Base-by-base conservation (phyloP, 805 yeast genomes). In the Kuraishia molischiana region DNA sequence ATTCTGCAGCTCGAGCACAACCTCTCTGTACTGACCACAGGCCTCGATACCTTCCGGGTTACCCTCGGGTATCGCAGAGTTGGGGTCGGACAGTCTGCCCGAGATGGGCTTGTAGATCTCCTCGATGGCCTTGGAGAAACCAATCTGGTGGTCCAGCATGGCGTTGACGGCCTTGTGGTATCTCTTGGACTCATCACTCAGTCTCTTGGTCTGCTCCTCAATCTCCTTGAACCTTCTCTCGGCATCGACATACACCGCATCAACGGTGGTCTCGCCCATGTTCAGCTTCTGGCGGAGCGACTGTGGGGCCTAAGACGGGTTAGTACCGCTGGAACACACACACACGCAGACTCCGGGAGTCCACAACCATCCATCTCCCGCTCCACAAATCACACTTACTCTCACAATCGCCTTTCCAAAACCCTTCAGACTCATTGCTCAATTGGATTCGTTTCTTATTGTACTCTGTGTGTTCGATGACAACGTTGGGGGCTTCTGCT, bases 21-120 rank as follows among this genome's bases (percentile, higher is more conserved):
- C 81, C 32, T 74, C 94, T 41, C 95, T 70, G 61, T 89, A 92
- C 56, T 83, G 95, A 53, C 84, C 95, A 51, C 94, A 77, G 1
- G 98, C 98, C 52, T 83, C 79, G 47, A 92, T 86, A 49, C 97
- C 98, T 38, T 92, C 95, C 3, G 97, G 97, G 53, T 89, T 89
- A 48, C 94, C 97, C 56, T 92, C 98, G 0, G 89, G 89, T 34
- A 77, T 72, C 2, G 85, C 60, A 5, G 92, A 75, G 53, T 79
- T 84, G 5, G 97, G 96, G 56, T 92, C 97, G 13, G 92, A 78
- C 55, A 84, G 67, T 44, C 87, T 78, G 32, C 98, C 98, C 39
- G 92, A 79, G 43, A 92, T 92, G 1, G 98, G 98, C 61, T 90
- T 86, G 65, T 87, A 92, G 42, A 92, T 83, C 54, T 89, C 96